These are phyloP conservation scores for Sporothrix brasiliensis DNA, from an alignment of 2,329 filamentous ascomycete species.

Conservation along the genomic window DNA sequence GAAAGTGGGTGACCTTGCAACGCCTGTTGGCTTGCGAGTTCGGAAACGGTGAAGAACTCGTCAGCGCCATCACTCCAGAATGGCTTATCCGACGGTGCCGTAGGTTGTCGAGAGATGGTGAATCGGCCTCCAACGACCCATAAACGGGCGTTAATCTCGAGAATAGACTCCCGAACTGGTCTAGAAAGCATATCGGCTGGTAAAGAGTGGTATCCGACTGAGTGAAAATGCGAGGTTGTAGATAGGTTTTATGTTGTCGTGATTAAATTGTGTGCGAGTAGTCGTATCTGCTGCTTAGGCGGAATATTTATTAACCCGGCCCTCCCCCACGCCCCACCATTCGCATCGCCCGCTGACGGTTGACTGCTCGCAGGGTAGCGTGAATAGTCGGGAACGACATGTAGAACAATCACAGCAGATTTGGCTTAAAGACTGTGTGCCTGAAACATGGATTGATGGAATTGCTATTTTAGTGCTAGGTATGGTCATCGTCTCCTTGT, in stretches of 20 bases:
- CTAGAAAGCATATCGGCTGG: background rate
- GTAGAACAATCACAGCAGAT: no score
- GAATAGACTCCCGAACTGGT: background rate
- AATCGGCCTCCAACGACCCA: constrained; percentile 6
- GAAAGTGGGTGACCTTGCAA: background rate
- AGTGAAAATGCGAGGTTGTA: background rate
- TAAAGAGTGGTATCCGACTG: no score
- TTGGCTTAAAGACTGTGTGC: no score
- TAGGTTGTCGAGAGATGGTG: background rate
- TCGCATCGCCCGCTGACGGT: no score
- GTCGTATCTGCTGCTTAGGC: no score
- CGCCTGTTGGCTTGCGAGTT: background rate
- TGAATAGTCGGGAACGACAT: no score
- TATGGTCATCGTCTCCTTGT: no score
- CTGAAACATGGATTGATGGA: no score
- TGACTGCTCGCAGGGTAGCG: no score
- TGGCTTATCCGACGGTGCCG: background rate
- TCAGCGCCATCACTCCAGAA: background rate
- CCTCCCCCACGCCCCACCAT: no score
- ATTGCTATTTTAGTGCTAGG: no score
- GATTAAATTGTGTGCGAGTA: no score
- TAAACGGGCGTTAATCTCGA: background rate
- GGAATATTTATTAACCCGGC: background rate
- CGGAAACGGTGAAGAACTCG: background rate
- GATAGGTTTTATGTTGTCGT: background rate